Conservation (phyloP, 1,139 yeast genomes). For the Zygoascus meyerae region DNA sequence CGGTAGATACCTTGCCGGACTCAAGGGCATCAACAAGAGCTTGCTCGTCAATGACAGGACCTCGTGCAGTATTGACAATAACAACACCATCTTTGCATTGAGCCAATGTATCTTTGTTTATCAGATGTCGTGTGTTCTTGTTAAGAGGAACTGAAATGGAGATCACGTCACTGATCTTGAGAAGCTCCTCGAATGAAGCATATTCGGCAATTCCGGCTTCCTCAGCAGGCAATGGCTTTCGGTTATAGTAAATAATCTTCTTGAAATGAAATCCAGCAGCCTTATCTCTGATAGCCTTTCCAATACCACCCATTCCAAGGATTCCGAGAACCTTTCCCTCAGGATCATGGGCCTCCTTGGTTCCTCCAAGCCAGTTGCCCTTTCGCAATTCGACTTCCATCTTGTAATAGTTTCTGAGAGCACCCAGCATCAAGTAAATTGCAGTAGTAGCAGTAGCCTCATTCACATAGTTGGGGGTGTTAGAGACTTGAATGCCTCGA, state of each 20-base stretch:
- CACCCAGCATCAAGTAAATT: conserved; percentile 50
- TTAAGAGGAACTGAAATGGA: conserved; percentile 60
- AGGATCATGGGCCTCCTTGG: conserved; percentile 45
- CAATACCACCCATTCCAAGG: conserved; percentile 78
- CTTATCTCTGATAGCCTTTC: conserved; percentile 64
- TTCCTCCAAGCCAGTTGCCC: conserved; percentile 31
- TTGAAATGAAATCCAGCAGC: conserved; percentile 57
- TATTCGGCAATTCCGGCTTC: conserved; percentile 48
- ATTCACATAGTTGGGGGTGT: conserved; percentile 63
- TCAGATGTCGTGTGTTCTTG: conserved; percentile 45
- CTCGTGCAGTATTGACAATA: conserved; percentile 60
- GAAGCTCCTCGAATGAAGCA: conserved; percentile 49
- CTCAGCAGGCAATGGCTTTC: conserved; percentile 48
- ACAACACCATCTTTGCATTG: conserved; percentile 65
- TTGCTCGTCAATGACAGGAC: conserved; percentile 62
- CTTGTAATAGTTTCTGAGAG: conserved; percentile 52
- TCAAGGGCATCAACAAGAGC: conserved; percentile 57
- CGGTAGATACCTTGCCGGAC: conserved; percentile 57
- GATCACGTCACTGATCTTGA: conserved; percentile 51
- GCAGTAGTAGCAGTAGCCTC: conserved; percentile 74
- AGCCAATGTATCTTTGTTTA: conserved; percentile 46
- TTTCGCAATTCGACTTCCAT: conserved; percentile 35
- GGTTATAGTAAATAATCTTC: conserved; percentile 57
- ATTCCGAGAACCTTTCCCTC: conserved; percentile 61
- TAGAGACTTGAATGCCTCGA: conserved; percentile 52